A percentile compares a stretch with the other conserved stretches of the same genome.
phyloP scores from a whole-genome alignment of 2,329 filamentous ascomycete genomes.

The Xylariaceae sp. region DNA sequence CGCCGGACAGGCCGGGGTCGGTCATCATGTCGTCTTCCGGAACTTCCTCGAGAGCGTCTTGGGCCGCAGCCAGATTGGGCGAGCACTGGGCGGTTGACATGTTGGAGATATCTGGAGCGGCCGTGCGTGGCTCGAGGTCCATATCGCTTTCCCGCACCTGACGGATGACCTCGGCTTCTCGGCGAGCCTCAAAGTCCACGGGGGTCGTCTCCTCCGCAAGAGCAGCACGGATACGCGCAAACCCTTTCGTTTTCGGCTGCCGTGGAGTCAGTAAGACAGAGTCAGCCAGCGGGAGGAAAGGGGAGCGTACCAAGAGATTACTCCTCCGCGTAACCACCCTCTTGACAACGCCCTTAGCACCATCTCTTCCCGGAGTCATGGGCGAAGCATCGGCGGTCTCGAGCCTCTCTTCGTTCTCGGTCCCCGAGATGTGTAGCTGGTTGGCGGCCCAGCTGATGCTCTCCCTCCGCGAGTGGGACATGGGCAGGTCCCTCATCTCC shows the following conservation, averaged over 20 bases:
- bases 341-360: conserved; percentile 68
- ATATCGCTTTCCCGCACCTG: conserved; percentile 89
- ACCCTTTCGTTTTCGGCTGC: conserved; percentile 92
- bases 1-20: conserved; percentile 50
- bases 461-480: conserved; percentile 60
- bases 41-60: conserved; percentile 60
- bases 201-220: conserved; percentile 83
- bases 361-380: conserved; percentile 41
- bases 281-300: not conserved
- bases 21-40: conserved; percentile 63
- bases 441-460: conserved; percentile 88
- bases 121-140: conserved; percentile 41
- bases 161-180: conserved; percentile 90
- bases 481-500: conserved; percentile 28
- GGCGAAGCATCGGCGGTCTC: conserved; percentile 36
- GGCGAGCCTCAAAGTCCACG: conserved; percentile 77
- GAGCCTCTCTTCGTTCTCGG: conserved; percentile 68
- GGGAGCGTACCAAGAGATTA: conserved; percentile 68
- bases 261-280: conserved; percentile 6
- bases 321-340: conserved; percentile 78
- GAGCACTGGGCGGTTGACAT: conserved; percentile 57
- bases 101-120: conserved; percentile 38
- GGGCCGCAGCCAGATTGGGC: conserved; percentile 54
- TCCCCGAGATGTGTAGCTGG: conserved; percentile 74
- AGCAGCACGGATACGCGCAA: conserved; percentile 85